phyloP scores from a whole-genome alignment of 805 yeast species.

The Wickerhamia fluorescens region DNA sequence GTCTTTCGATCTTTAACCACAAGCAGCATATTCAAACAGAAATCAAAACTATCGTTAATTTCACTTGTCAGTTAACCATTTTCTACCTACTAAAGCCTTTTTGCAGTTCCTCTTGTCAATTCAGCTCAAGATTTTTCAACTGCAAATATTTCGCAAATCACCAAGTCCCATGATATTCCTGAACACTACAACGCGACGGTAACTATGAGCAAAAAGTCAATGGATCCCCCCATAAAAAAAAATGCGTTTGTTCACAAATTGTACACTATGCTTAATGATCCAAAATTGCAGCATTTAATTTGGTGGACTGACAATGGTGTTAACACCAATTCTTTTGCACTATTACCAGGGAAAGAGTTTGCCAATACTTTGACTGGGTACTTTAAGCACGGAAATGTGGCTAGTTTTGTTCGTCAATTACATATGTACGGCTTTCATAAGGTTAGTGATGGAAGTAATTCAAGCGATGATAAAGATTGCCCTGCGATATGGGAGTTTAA shows the following conservation, averaged over 20 bases:
- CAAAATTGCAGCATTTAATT: conserved; percentile 26
- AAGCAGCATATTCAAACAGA: no score
- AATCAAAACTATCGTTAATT: no score
- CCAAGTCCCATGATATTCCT: no score
- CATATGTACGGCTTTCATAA: conserved; percentile 97
- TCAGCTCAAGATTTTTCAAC: no score
- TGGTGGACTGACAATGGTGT: conserved; percentile 40
- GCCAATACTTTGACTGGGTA: conserved; percentile 57
- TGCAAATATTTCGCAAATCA: no score
- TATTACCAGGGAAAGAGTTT: conserved; percentile 60
- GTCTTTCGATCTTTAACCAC: no score
- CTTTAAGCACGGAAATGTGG: conserved; percentile 91
- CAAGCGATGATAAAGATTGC: conserved; percentile 11
- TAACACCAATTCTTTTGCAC: conserved; percentile 50
- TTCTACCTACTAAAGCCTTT: no score
- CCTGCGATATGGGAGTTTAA: conserved; percentile 50
- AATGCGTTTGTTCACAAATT: conserved; percentile 53
- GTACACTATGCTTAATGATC: conserved; percentile 33
- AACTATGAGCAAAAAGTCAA: no score
- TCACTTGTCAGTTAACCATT: no score
- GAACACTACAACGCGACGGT: no score
- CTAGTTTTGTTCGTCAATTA: conserved; percentile 86
- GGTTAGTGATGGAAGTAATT: conserved; percentile 40
- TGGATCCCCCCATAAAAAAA: no score
- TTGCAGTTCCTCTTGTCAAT: no score